phyloP scores from a whole-genome alignment of 495 filamentous ascomycete genomes.

The Daldinia loculata region DNA sequence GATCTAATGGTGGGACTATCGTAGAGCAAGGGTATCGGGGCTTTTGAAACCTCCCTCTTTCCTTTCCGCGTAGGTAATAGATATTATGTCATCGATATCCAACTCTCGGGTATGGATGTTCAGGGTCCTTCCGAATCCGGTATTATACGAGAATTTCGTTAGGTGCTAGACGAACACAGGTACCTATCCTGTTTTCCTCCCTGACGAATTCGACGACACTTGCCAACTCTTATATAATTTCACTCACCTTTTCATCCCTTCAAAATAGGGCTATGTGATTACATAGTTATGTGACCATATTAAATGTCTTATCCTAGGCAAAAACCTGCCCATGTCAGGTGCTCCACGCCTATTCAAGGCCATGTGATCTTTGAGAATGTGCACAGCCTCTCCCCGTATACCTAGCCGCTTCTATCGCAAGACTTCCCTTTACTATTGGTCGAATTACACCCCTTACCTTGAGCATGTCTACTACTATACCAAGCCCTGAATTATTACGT shows the following conservation, averaged over 20 bases:
- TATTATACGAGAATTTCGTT: not conserved
- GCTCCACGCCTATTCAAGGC: not conserved
- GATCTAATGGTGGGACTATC: not conserved
- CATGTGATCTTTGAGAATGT: conserved; percentile 24
- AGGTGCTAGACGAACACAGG: not conserved
- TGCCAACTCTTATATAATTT: not conserved
- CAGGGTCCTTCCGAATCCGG: conserved; percentile 39
- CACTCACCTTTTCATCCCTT: not conserved
- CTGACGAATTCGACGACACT: not conserved
- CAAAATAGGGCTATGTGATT: not conserved
- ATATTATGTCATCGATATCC: conserved; percentile 35
- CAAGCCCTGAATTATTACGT: not conserved
- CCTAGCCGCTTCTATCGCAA: not conserved
- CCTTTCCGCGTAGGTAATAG: conserved; percentile 2
- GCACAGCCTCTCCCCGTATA: conserved; percentile 30
- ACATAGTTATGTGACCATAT: conserved; percentile 1
- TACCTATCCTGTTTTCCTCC: not conserved
- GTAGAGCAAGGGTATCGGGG: not conserved
- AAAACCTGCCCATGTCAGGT: not conserved
- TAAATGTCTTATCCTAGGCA: not conserved
- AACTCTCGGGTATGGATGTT: conserved; percentile 14
- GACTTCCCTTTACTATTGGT: not conserved
- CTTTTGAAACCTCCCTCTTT: not conserved
- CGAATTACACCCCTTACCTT: not conserved
- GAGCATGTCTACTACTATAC: not conserved